Evolutionary conservation across 1,284 basidiomycete genomes (phyloP), one percentile per base, ranked within the genome.

Genomic region (Papiliotrema flavescens): DNA sequence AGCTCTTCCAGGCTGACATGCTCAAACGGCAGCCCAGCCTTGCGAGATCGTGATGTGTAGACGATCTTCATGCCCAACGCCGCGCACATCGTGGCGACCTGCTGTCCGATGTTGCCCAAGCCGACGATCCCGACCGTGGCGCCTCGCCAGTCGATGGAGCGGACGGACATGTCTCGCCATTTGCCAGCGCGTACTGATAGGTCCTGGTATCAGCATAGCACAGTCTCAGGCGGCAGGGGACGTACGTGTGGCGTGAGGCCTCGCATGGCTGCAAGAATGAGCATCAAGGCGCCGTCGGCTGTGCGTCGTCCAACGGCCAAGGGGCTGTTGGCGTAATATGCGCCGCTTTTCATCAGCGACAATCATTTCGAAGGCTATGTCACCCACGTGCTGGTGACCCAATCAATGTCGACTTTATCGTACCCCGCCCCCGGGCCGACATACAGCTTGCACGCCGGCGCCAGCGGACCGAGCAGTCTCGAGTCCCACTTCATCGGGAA

Each of bases 241-340:
- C 54, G 49, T 40, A 64, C 60, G 35, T 62, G 52, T 17, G 57
- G 51, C 0, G 58, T 61, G 17, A 65, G 20, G 0, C 64, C 65
- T 23, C 65, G 51, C 51, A 65, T 61, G 7, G 60, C 61, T 4
- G 54, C 52, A 1, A 73, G 56, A 19, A 66, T 63, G 41, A 73
- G 55, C 28, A 56, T 56, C 13, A 66, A 41, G 4, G 67, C 64
- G 6, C 65, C 63, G 45, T 73, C 69, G 2, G 70, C 70, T 13
- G 70, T 73, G 1, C 66, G 52, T 20, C 54, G 49, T 0, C 69
- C 66, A 15, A 73, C 67, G 2, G 56, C 56, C 8, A 52, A 49
- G 9, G 70, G 70, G 1, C 66, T 61, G 47, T 73, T 73, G 51
- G 65, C 65, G 45, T 69, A 73, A 49, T 63, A 57, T 5, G 60